Conservation (phyloP, 306 rosid genomes). For the Adenanthera pavonina region DNA sequence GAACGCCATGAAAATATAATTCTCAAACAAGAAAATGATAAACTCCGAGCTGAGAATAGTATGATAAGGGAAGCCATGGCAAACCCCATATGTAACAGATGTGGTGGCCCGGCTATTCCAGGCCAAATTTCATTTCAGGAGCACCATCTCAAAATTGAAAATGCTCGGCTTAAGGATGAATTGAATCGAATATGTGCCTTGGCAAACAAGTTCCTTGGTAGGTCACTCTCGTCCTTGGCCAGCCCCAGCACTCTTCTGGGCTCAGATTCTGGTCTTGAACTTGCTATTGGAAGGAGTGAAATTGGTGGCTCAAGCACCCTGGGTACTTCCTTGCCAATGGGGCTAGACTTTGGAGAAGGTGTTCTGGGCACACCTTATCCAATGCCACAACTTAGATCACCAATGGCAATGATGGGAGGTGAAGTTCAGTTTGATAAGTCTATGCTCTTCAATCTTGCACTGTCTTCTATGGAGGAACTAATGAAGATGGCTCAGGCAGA, state of each 20-base stretch:
- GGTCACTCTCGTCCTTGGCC: conserved; percentile 60
- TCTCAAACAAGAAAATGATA: conserved; percentile 85
- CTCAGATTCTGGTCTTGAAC: conserved; percentile 61
- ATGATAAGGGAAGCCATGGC: conserved; percentile 73
- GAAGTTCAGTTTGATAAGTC: conserved; percentile 55
- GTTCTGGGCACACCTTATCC: conserved; percentile 38
- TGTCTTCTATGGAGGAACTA: conserved; percentile 81
- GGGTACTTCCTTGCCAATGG: conserved; percentile 53
- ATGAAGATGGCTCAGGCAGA: conserved; percentile 69
- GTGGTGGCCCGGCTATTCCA: conserved; percentile 88
- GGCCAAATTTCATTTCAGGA: conserved; percentile 81
- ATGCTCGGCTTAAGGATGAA: conserved; percentile 59
- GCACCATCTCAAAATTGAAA: conserved; percentile 60
- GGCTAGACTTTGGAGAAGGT: conserved; percentile 70
- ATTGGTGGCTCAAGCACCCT: conserved; percentile 47
- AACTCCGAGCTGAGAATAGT: conserved; percentile 79
- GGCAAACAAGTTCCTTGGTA: conserved; percentile 69
- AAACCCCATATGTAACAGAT: conserved; percentile 68
- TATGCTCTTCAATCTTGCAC: conserved; percentile 60
- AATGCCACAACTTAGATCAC: conserved; percentile 45
- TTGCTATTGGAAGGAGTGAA: conserved; percentile 72
- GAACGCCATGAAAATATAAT: conserved; percentile 91
- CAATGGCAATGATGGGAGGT: conserved; percentile 50
- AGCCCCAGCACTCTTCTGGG: conserved; percentile 41
- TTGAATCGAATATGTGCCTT: conserved; percentile 61